Evolutionary conservation across 192 early-diverging fungal genomes (phyloP), one percentile per base, ranked within the genome.

Genomic region (Jimgerdemannia flammicorona): DNA sequence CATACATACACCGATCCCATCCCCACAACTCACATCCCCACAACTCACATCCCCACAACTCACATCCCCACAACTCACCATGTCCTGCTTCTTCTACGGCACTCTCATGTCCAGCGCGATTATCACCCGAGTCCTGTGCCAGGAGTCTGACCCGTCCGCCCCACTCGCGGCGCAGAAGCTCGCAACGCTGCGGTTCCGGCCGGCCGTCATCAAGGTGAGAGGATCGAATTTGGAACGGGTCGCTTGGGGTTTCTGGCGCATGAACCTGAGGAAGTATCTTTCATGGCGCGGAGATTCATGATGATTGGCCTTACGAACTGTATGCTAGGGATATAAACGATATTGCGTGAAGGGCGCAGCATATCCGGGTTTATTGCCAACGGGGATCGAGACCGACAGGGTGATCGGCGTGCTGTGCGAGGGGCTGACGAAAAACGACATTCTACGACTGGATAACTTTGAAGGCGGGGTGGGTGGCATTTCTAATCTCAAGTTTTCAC

Each of bases 71-170:
- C 29, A 29, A 65, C 64, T 14, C 64, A 1, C 14, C 64, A 65
- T 65, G 64, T 65, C 64, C 64, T 65, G 14, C 14, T 65, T 65
- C 64, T 65, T 65, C 19, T 65, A 65, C 19, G 64, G 64, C 64
- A 65, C 64, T 14, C 64, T 65, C 64, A 65, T 65, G 64, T 65
- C 64, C 14, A 65, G 64, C 19, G 64, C 64, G 14, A 1, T 65
- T 18, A 14, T 65, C 19, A 14, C 19, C 14, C 64, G 64, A 65
- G 64, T 65, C 14, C 64, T 65, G 14, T 19, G 14, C 14, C 64
- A 14, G 19, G 64, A 19, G 64, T 14, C 14, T 14, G 64, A 14
- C 19, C 14, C 14, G 64, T 19, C 64, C 14, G 64, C 14, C 19
- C 64, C 14, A 14, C 64, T 65, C 14, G 64, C 29, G 29, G 29